These are phyloP conservation scores for Anethum foeniculum DNA, from an alignment of 140 eudicot genomes.

Conservation along the genomic window DNA sequence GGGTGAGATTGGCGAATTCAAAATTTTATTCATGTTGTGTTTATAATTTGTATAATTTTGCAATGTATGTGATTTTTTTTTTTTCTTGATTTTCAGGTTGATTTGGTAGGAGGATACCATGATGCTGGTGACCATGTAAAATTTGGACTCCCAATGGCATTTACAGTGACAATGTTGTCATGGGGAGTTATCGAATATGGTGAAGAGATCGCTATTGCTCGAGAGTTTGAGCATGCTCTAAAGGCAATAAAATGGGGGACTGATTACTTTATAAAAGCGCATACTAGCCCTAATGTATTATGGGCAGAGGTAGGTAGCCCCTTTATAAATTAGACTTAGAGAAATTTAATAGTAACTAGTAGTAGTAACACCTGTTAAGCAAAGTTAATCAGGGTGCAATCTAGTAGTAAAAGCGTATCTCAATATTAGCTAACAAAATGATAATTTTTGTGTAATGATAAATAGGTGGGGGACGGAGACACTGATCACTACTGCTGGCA, in stretches of 20 bases:
- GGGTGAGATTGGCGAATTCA: not conserved
- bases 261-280: conserved; percentile 3
- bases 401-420: too few relatives aligned
- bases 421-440: not conserved
- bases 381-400: too few relatives aligned
- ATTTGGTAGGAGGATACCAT: too few relatives aligned
- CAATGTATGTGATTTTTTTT: not conserved
- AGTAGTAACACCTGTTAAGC: not conserved
- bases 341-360: not conserved
- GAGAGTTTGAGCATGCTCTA: conserved; percentile 1
- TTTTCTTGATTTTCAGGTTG: not conserved
- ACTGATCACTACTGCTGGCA: conserved; percentile 6
- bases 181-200: not conserved
- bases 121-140: too few relatives aligned
- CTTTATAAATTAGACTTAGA: not conserved
- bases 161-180: too few relatives aligned
- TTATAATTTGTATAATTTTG: not conserved
- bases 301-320: conserved; percentile 1
- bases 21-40: not conserved
- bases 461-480: conserved; percentile 4
- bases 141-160: too few relatives aligned
- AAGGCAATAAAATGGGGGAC: conserved; percentile 5
- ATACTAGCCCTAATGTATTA: not conserved
- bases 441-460: not conserved
- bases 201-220: not conserved